phyloP scores from a whole-genome alignment of 2,329 filamentous ascomycete genomes.

The Bipolaris sorokiniana region DNA sequence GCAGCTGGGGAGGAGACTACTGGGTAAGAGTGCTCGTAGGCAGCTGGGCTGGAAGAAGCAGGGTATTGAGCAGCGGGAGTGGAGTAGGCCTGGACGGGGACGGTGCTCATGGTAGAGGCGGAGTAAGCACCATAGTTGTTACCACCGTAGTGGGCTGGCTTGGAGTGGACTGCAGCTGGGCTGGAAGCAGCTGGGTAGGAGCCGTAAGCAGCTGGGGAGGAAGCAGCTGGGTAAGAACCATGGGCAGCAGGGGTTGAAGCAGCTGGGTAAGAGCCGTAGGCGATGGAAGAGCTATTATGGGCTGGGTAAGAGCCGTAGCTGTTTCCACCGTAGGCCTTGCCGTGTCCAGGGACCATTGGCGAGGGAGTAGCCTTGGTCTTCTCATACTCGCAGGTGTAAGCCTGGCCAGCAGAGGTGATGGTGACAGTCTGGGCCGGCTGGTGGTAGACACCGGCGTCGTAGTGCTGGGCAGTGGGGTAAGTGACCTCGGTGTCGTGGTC shows the following conservation, averaged over 20 bases:
- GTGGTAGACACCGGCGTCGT: slow-evolving; percentile 37
- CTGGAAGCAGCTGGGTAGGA: not conserved
- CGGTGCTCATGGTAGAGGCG: slow-evolving; percentile 5
- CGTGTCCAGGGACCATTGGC: slow-evolving; percentile 16
- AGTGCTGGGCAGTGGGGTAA: slow-evolving; percentile 34
- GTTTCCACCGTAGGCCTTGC: slow-evolving; percentile 13
- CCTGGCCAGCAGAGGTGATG: slow-evolving; percentile 39
- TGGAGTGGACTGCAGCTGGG: slow-evolving; percentile 1
- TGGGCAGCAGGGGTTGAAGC: not conserved
- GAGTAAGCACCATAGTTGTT: not conserved
- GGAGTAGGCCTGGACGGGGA: slow-evolving; percentile 3
- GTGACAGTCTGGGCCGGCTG: slow-evolving; percentile 39
- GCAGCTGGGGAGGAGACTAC: not conserved
- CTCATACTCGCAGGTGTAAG: slow-evolving; percentile 40
- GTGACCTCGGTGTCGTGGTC: slow-evolving; percentile 34
- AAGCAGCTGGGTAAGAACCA: not conserved
- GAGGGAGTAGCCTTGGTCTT: slow-evolving; percentile 17
- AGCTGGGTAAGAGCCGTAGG: slow-evolving; percentile 2
- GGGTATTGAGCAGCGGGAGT: not conserved
- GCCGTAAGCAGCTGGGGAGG: not conserved
- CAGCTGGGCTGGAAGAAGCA: not conserved
- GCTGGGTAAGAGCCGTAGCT: slow-evolving; percentile 10
- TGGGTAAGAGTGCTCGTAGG: not conserved
- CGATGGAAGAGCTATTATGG: slow-evolving; percentile 9
- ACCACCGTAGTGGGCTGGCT: slow-evolving; percentile 7